Conservation (phyloP, 768 basidiomycete species). For the Xanthoconium stramineum region DNA sequence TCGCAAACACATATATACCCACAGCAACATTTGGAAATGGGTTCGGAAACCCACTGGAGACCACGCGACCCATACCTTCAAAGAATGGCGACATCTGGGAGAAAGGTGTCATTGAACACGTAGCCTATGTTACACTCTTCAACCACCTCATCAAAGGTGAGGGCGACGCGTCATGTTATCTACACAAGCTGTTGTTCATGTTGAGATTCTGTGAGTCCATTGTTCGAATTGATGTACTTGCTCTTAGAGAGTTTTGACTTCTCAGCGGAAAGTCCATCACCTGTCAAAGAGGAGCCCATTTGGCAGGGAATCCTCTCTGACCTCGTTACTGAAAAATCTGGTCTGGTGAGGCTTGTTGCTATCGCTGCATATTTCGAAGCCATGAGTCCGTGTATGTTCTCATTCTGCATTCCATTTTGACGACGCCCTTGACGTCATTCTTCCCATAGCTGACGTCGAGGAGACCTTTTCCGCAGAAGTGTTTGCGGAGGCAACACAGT, state of each 20-base stretch:
- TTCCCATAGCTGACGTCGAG: not conserved
- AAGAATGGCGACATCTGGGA: constrained; percentile 4
- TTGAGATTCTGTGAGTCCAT: constrained; percentile 1
- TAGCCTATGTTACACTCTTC: constrained; percentile 1
- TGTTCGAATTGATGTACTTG: not conserved
- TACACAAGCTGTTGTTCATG: constrained; percentile 6
- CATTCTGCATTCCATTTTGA: not conserved
- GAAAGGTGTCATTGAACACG: not conserved
- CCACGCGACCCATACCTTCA: constrained; percentile 3
- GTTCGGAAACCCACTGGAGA: constrained; percentile 4
- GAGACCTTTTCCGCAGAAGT: not conserved
- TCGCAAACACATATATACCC: constrained; percentile 4
- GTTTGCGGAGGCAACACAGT: not conserved
- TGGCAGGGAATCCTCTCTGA: constrained; percentile 2
- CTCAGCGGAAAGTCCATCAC: constrained; percentile 2
- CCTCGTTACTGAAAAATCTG: not conserved
- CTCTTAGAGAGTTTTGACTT: not conserved
- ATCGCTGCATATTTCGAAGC: constrained; percentile 3
- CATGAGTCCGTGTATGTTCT: not conserved
- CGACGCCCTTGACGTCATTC: not conserved
- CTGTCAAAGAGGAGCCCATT: not conserved
- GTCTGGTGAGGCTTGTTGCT: constrained; percentile 2
- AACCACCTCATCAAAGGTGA: not conserved
- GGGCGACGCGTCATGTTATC: constrained; percentile 1
- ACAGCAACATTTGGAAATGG: constrained; percentile 8